These are phyloP conservation scores for Penicillium sumatraense DNA, from an alignment of 2,329 filamentous ascomycete genomes.

Conservation along the genomic window DNA sequence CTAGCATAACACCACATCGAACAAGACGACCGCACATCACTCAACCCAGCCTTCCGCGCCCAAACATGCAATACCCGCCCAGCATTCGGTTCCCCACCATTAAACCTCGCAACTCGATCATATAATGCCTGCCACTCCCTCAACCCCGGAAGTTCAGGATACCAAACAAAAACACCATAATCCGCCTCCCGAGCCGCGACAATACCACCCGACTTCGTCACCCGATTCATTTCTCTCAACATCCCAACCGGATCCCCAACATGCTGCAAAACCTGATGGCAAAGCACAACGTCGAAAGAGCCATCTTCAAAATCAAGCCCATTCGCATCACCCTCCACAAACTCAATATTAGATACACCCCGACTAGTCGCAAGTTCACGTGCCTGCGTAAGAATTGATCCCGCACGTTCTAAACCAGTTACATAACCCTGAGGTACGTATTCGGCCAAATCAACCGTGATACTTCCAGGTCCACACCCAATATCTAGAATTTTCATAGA, in stretches of 20 bases:
- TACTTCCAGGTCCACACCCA: constrained; percentile 51
- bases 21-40: constrained; percentile 24
- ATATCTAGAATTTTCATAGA: constrained; percentile 47
- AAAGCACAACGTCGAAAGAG: constrained; percentile 64
- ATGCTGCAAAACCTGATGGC: constrained; percentile 64
- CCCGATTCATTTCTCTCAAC: constrained; percentile 59
- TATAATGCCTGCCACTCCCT: constrained; percentile 31
- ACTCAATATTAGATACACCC: constrained; percentile 40
- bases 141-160: constrained; percentile 32
- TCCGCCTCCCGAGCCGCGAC: constrained; percentile 52
- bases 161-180: constrained; percentile 33
- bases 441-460: constrained; percentile 46
- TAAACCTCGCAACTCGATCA: constrained; percentile 30
- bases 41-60: constrained; percentile 35
- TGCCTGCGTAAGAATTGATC: constrained; percentile 37
- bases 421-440: constrained; percentile 45
- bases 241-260: constrained; percentile 56
- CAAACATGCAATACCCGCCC: constrained; percentile 33
- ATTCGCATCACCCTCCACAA: constrained; percentile 46
- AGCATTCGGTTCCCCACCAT: constrained; percentile 37
- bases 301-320: constrained; percentile 50
- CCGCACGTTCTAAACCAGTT: constrained; percentile 39
- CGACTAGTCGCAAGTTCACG: constrained; percentile 30
- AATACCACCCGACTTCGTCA: constrained; percentile 58
- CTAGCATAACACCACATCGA: constrained; percentile 35